Conservation (phyloP, 2,329 filamentous ascomycete species). For the Penicillium italicum region DNA sequence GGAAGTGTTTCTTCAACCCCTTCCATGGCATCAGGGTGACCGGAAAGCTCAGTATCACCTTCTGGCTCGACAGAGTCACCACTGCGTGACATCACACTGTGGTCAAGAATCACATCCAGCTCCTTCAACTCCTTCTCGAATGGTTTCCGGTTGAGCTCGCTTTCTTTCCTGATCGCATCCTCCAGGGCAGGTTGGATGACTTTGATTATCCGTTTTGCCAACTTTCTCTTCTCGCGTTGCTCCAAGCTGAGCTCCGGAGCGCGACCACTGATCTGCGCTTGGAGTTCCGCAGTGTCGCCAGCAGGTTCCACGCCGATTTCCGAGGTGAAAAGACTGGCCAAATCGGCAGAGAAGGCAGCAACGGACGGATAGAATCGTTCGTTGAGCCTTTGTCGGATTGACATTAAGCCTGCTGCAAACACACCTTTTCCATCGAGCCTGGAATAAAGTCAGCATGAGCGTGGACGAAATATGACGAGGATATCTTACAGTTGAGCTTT, state of each 20-base stretch:
- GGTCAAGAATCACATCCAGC: slow-evolving; percentile 68
- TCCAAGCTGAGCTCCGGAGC: slow-evolving; percentile 53
- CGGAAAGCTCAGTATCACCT: slow-evolving; percentile 37
- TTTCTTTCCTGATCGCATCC: slow-evolving; percentile 71
- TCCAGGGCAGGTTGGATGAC: slow-evolving; percentile 75
- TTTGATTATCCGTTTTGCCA: slow-evolving; percentile 88
- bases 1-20: slow-evolving; percentile 12
- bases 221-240: slow-evolving; percentile 73
- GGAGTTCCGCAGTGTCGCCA: slow-evolving; percentile 43
- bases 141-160: slow-evolving; percentile 69
- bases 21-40: slow-evolving; percentile 28
- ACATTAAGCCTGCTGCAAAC: slow-evolving; percentile 53
- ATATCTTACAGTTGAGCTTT: slow-evolving; percentile 73
- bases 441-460: slow-evolving; percentile 17
- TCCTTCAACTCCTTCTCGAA: slow-evolving; percentile 68
- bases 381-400: slow-evolving; percentile 52
- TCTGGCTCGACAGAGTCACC: slow-evolving; percentile 41
- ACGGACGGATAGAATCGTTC: slow-evolving; percentile 60
- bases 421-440: slow-evolving; percentile 52
- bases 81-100: slow-evolving; percentile 57
- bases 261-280: slow-evolving; percentile 51
- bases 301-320: slow-evolving; percentile 51
- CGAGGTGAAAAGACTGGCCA: slow-evolving; percentile 55
- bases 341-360: slow-evolving; percentile 56
- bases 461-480: background rate